These are phyloP conservation scores for Trichoderma polysporum DNA, from an alignment of 2,329 filamentous ascomycete species.

Conservation along the genomic window DNA sequence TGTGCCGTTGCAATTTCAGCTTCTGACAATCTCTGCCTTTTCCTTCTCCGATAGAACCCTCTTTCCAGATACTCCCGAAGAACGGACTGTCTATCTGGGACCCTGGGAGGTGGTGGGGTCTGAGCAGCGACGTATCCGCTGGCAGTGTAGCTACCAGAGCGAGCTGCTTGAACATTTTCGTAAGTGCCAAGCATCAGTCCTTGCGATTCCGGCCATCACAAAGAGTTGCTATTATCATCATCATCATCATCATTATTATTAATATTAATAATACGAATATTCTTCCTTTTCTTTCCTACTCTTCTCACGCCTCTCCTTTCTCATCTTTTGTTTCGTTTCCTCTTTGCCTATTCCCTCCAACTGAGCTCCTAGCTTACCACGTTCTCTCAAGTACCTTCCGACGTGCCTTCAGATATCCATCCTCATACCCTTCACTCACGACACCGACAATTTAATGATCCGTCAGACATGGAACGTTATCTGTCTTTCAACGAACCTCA, in stretches of 20 bases:
- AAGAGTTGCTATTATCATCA: neutral
- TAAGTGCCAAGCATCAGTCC: slow-evolving; percentile 32
- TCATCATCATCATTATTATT: neutral
- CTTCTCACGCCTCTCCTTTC: neutral
- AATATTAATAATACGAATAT: neutral
- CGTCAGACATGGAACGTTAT: slow-evolving; percentile 50
- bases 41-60: slow-evolving; percentile 41
- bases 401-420: slow-evolving; percentile 44
- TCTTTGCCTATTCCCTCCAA: too few species aligned
- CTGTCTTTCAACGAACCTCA: slow-evolving; percentile 50
- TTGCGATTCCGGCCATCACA: neutral
- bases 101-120: slow-evolving; percentile 52
- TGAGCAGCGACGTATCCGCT: slow-evolving; percentile 49
- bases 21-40: slow-evolving; percentile 26
- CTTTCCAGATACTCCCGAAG: slow-evolving; percentile 50
- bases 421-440: slow-evolving; percentile 52
- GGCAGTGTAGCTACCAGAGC: slow-evolving; percentile 54
- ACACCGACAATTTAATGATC: slow-evolving; percentile 51
- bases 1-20: slow-evolving; percentile 10
- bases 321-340: neutral
- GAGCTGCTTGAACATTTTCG: slow-evolving; percentile 53
- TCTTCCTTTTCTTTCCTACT: neutral
- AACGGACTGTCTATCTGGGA: slow-evolving; percentile 52
- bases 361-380: neutral
- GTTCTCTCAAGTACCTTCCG: slow-evolving; percentile 43